Conservation (phyloP, 1,284 basidiomycete species). For the Microbotryum violaceum region DNA sequence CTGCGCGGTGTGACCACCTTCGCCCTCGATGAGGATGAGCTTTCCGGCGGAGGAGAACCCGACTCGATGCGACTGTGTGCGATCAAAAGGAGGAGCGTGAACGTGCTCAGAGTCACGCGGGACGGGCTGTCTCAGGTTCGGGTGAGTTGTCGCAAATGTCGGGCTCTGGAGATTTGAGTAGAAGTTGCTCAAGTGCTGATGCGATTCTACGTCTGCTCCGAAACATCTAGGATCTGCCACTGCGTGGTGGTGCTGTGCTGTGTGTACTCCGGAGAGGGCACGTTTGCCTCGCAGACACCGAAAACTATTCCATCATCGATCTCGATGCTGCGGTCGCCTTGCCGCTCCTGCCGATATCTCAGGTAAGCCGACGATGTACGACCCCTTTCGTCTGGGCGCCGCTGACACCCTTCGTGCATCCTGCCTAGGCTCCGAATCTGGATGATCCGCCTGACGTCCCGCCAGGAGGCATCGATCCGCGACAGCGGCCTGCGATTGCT, state of each 20-base stretch:
- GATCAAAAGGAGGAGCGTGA: slow-evolving; percentile 61
- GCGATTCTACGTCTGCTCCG: neutral
- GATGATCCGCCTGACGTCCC: neutral
- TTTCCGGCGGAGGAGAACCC: slow-evolving; percentile 54
- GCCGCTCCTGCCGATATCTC: slow-evolving; percentile 67
- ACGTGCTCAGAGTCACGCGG: slow-evolving; percentile 55
- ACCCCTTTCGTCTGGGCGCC: no score
- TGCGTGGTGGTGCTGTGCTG: slow-evolving; percentile 54
- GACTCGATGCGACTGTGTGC: slow-evolving; percentile 68
- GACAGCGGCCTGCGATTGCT: slow-evolving; percentile 61
- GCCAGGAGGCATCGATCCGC: slow-evolving; percentile 37
- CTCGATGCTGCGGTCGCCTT: slow-evolving; percentile 59
- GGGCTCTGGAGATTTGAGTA: neutral
- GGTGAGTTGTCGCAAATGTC: slow-evolving; percentile 39
- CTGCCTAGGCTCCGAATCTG: slow-evolving; percentile 38
- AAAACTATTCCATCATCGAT: slow-evolving; percentile 68
- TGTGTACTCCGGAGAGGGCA: slow-evolving; percentile 58
- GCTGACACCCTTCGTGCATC: slow-evolving; percentile 18
- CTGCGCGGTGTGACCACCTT: slow-evolving; percentile 69
- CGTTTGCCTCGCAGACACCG: slow-evolving; percentile 66
- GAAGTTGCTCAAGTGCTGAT: neutral
- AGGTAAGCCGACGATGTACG: slow-evolving; percentile 41
- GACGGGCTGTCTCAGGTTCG: slow-evolving; percentile 57
- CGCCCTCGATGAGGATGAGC: slow-evolving; percentile 62
- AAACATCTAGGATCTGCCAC: slow-evolving; percentile 59